phyloP scores from a whole-genome alignment of 495 filamentous ascomycete genomes.

The Aspergillus sclerotioniger region DNA sequence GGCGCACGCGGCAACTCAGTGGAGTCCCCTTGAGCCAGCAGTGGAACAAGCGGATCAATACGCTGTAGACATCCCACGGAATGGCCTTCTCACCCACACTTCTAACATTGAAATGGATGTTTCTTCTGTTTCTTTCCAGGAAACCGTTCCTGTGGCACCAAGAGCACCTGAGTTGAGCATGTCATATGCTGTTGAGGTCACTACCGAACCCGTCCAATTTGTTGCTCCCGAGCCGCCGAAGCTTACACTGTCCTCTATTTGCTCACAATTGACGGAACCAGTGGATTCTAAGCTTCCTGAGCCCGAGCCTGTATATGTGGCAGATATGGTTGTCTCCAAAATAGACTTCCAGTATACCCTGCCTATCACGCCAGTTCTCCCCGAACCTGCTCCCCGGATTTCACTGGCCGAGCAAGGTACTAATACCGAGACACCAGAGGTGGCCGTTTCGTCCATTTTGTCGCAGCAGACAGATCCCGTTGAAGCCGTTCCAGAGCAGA shows the following conservation, averaged over 20 bases:
- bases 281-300: constrained; percentile 11
- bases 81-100: constrained; percentile 19
- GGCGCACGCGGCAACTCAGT: constrained; percentile 39
- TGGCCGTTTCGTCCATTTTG: constrained; percentile 45
- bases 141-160: constrained; percentile 36
- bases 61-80: constrained; percentile 13
- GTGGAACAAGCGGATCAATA: constrained; percentile 30
- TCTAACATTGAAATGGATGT: constrained; percentile 30
- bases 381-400: constrained; percentile 26
- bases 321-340: constrained; percentile 26
- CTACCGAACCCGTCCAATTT: constrained; percentile 31
- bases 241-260: constrained; percentile 30
- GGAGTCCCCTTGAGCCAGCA: constrained; percentile 32
- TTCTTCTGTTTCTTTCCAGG: constrained; percentile 36
- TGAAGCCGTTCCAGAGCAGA: constrained; percentile 12
- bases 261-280: constrained; percentile 30
- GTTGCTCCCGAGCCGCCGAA: constrained; percentile 23
- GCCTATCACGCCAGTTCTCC: constrained; percentile 25
- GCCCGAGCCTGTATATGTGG: constrained; percentile 22
- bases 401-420: constrained; percentile 17
- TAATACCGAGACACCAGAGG: constrained; percentile 14
- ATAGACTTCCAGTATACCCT: constrained; percentile 21
- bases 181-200: constrained; percentile 29
- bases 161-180: constrained; percentile 30
- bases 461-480: constrained; percentile 46